phyloP scores from a whole-genome alignment of 345 rosid species.

The Melastoma malabathricum region DNA sequence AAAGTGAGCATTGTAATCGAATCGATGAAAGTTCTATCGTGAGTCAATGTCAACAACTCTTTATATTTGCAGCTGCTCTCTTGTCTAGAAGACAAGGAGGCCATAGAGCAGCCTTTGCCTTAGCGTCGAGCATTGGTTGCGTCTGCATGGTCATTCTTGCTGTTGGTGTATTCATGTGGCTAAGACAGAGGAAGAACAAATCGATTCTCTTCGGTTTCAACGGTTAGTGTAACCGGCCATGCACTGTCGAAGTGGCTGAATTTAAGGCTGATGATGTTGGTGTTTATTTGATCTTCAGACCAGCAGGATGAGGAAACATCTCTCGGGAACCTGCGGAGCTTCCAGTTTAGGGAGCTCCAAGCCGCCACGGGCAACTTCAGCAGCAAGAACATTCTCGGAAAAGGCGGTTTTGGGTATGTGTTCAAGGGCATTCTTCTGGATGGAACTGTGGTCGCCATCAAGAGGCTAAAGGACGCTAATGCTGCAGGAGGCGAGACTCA shows the following conservation, averaged over 20 bases:
- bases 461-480: conserved; percentile 75
- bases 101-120: conserved; percentile 64
- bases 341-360: conserved; percentile 83
- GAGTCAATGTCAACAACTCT: not conserved
- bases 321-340: conserved; percentile 78
- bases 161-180: conserved; percentile 64
- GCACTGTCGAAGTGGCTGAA: no score
- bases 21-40: no score
- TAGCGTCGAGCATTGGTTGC: conserved; percentile 55
- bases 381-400: conserved; percentile 79
- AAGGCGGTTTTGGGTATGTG: conserved; percentile 89
- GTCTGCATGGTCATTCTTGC: conserved; percentile 49
- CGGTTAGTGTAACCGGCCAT: conserved; percentile 25
- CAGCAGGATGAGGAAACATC: conserved; percentile 61
- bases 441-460: conserved; percentile 73
- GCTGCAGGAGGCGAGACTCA: conserved; percentile 16
- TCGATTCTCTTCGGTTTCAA: conserved; percentile 66
- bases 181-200: conserved; percentile 63
- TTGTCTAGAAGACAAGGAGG: conserved; percentile 30
- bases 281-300: conserved; percentile 20
- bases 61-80: conserved; percentile 18
- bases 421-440: conserved; percentile 83
- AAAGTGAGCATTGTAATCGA: conserved; percentile 24
- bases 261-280: not conserved
- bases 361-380: conserved; percentile 73